Evolutionary conservation across 176 grass and related monocot genomes (phyloP).

Genomic region (Oryza glumipatula): DNA sequence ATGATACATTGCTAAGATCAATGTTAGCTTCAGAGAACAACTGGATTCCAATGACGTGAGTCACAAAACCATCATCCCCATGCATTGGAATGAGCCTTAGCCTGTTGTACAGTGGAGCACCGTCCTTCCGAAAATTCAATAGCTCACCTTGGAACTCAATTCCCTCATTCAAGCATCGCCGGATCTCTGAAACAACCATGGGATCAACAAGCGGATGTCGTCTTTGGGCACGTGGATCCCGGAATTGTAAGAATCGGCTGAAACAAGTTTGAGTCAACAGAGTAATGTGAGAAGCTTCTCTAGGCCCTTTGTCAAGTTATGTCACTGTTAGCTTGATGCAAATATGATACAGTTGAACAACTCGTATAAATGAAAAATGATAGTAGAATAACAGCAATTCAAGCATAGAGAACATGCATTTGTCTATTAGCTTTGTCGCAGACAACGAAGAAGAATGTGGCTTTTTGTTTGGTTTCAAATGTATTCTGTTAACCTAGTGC

Average conservation of each 20-base stretch:
- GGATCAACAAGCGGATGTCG: slow-evolving; percentile 93
- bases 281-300: slow-evolving; percentile 53
- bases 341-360: slow-evolving; percentile 4
- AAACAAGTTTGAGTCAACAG: slow-evolving; percentile 54
- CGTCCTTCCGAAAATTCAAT: slow-evolving; percentile 93
- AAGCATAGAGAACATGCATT: neutral
- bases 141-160: slow-evolving; percentile 88
- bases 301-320: slow-evolving; percentile 44
- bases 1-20: slow-evolving; percentile 64
- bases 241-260: slow-evolving; percentile 96
- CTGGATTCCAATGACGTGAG: slow-evolving; percentile 93
- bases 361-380: neutral
- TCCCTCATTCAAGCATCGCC: slow-evolving; percentile 71
- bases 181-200: slow-evolving; percentile 79
- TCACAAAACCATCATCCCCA: slow-evolving; percentile 68
- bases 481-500: neutral
- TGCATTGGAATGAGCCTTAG: slow-evolving; percentile 81
- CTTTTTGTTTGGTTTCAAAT: neutral
- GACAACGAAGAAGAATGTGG: neutral
- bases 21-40: slow-evolving; percentile 78
- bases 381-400: neutral
- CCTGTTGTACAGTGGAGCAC: slow-evolving; percentile 76
- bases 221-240: slow-evolving; percentile 77
- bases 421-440: neutral
- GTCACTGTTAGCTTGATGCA: slow-evolving; percentile 32